A percentile compares a stretch with the other conserved stretches of the same genome.
Conservation (phyloP, 768 basidiomycete species). For the Lactarius sanguifluus region DNA sequence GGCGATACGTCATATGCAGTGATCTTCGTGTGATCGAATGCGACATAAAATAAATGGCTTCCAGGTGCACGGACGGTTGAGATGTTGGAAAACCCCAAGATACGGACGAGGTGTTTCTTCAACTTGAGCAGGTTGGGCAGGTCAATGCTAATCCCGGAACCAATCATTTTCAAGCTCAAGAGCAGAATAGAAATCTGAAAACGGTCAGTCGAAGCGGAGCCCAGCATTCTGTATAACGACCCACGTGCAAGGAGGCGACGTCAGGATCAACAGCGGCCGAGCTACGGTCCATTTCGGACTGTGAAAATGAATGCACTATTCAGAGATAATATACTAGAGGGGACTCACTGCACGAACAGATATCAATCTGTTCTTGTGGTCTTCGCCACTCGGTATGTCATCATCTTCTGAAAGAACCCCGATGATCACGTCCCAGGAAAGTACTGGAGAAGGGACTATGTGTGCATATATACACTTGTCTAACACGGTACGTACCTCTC, state of each 20-base stretch:
- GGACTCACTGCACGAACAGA: slow-evolving; percentile 44
- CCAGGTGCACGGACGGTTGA: slow-evolving; percentile 45
- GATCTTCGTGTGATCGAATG: slow-evolving; percentile 48
- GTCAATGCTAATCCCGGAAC: slow-evolving; percentile 59
- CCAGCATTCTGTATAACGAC: slow-evolving; percentile 10
- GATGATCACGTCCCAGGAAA: slow-evolving; percentile 63
- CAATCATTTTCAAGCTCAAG: slow-evolving; percentile 64
- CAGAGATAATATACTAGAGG: not conserved
- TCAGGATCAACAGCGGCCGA: slow-evolving; percentile 45
- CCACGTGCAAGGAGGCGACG: slow-evolving; percentile 47
- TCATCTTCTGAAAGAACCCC: slow-evolving; percentile 60
- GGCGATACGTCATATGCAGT: slow-evolving; percentile 48
- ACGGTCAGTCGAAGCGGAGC: not conserved
- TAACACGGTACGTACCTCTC: slow-evolving; percentile 49
- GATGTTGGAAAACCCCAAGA: slow-evolving; percentile 58
- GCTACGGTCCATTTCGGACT: slow-evolving; percentile 39
- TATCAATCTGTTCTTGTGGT: slow-evolving; percentile 42
- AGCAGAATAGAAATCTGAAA: slow-evolving; percentile 55
- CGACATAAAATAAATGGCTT: slow-evolving; percentile 53
- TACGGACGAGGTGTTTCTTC: slow-evolving; percentile 49
- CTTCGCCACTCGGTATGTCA: slow-evolving; percentile 41
- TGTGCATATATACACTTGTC: not conserved
- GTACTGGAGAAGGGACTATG: slow-evolving; percentile 41
- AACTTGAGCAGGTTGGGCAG: slow-evolving; percentile 54
- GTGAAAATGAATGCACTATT: not conserved